A percentile compares a stretch with the other conserved stretches of the same genome.
These are phyloP conservation scores for Sodiomyces alkalinus DNA, from an alignment of 2,329 filamentous ascomycete species.

Conservation along the genomic window DNA sequence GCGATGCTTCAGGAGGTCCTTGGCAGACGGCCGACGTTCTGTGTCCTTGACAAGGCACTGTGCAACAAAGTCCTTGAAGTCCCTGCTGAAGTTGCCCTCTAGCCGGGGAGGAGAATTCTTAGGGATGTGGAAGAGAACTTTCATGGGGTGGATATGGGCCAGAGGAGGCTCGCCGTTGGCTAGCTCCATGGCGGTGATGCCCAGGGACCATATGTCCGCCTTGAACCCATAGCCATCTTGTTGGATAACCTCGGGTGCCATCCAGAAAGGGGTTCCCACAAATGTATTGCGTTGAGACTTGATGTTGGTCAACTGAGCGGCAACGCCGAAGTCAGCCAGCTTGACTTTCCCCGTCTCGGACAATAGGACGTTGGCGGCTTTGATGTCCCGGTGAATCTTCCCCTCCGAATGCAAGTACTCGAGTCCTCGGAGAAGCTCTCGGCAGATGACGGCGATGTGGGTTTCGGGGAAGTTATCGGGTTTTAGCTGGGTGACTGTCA, in stretches of 20 bases:
- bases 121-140: slow-evolving; percentile 80
- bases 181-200: slow-evolving; percentile 84
- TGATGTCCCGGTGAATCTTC: slow-evolving; percentile 94
- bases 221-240: slow-evolving; percentile 75
- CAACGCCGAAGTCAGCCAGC: slow-evolving; percentile 92
- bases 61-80: slow-evolving; percentile 88
- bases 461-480: slow-evolving; percentile 75
- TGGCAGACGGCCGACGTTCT: slow-evolving; percentile 68
- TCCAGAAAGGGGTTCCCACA: slow-evolving; percentile 94
- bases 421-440: slow-evolving; percentile 75
- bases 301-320: slow-evolving; percentile 91
- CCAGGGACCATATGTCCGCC: slow-evolving; percentile 85
- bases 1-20: slow-evolving; percentile 72
- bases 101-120: slow-evolving; percentile 75
- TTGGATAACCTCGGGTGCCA: slow-evolving; percentile 89
- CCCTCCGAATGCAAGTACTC: slow-evolving; percentile 89
- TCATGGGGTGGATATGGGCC: slow-evolving; percentile 80
- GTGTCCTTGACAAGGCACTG: slow-evolving; percentile 88
- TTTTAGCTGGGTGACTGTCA: slow-evolving; percentile 51
- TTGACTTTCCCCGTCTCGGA: slow-evolving; percentile 84
- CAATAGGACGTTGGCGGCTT: slow-evolving; percentile 91
- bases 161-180: slow-evolving; percentile 80
- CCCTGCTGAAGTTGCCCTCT: slow-evolving; percentile 72
- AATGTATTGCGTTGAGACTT: slow-evolving; percentile 97
- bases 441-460: slow-evolving; percentile 88